Percentiles rank a stretch among this genome's conserved stretches.
Conservation (phyloP, 2,329 filamentous ascomycete species). For the Alternaria viburni region DNA sequence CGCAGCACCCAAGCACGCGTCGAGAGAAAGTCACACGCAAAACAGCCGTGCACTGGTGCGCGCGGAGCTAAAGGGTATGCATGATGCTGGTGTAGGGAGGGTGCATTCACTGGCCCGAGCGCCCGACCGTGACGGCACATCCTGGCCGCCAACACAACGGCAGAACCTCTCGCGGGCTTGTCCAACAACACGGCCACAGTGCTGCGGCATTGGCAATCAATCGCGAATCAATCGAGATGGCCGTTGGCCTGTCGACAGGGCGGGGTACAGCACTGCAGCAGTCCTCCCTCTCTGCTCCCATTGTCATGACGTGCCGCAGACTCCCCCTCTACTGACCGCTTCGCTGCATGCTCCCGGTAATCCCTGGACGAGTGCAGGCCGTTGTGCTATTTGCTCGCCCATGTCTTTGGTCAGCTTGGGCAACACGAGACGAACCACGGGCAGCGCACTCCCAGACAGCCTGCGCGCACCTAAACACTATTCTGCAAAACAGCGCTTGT, state of each 20-base stretch:
- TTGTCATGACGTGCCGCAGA: background rate
- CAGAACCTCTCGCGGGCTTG: conserved; percentile 11
- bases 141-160: conserved; percentile 10
- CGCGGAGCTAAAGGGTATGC: conserved; percentile 5
- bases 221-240: background rate
- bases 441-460: background rate
- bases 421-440: conserved; percentile 11
- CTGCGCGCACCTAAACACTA: conserved; percentile 1
- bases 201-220: conserved; percentile 1
- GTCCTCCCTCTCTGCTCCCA: background rate
- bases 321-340: conserved; percentile 9
- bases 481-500: background rate
- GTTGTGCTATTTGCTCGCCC: conserved; percentile 1
- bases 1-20: conserved; percentile 14
- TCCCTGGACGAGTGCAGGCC: conserved; percentile 8
- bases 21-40: conserved; percentile 18
- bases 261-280: background rate
- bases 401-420: conserved; percentile 17
- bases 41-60: conserved; percentile 12
- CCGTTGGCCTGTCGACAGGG: background rate
- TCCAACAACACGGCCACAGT: background rate
- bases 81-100: conserved; percentile 6
- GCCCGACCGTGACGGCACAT: conserved; percentile 9
- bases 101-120: conserved; percentile 10
- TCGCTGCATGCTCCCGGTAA: conserved; percentile 10